Evolutionary conservation across 2,329 filamentous ascomycete species (phyloP), one percentile per base, ranked within the genome.

Genomic region (Fusarium sp.): DNA sequence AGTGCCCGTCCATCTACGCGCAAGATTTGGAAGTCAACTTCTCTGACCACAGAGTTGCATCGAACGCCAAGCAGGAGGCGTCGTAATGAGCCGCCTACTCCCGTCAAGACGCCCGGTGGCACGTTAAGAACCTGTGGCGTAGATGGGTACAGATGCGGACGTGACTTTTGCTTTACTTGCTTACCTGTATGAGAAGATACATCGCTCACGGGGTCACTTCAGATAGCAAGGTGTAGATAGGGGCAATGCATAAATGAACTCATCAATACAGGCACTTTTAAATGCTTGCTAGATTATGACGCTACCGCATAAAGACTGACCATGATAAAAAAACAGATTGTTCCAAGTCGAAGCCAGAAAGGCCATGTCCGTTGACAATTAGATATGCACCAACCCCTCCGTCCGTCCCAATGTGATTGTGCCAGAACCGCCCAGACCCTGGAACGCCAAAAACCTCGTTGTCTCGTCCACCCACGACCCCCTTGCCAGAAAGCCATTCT

Each of bases 131-230:
- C 79, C 13, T 90, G 88, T 63, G 87, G 87, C 4, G 78, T 85
- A 67, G 82, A 83, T 68, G 87, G 85, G 11, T 89, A 85, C 73
- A 79, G 77, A 14, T 90, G 87, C 65, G 83, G 83, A 4, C 80
- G 84, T 58, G 83, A 86, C 65, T 89, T 89, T 77, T 90, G 88
- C 76, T 88, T 90, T 70, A 81, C 80, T 9, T 89, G 87, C 71
- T 78, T 86, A 62, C 44, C 44, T 29, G 6, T 49, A 11, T 49
- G 23, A 49, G 23, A 49, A 23, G 14, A 10, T 5, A 4, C 14
- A 25, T 29, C 6, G 7, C 7, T 27, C 44, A 16, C 11, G 23
- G 14, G 2, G 20, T 10, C 6, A 16, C 9, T 16, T 11, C 5
- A 16, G 9, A 49, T 49, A 49, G 44, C 5, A 2, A 49, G 10